A percentile compares a stretch with the other conserved stretches of the same genome.
Conservation (phyloP, 768 basidiomycete species). For the Tulasnella sp. region DNA sequence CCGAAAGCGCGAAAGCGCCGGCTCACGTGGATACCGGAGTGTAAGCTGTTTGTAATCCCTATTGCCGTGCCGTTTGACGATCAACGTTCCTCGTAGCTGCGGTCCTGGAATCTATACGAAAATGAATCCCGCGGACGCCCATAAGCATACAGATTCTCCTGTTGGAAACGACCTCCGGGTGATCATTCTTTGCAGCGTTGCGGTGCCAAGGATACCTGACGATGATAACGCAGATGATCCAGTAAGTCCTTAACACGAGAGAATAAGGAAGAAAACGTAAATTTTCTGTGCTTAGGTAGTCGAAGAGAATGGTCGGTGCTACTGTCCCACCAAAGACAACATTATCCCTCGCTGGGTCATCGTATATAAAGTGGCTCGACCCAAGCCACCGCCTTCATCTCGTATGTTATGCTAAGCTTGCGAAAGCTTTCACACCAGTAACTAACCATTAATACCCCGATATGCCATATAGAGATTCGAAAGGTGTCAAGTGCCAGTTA, state of each 20-base stretch:
- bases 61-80: neutral
- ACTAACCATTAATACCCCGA: neutral
- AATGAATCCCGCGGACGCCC: neutral
- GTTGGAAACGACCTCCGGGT: neutral
- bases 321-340: neutral
- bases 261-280: neutral
- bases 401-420: neutral
- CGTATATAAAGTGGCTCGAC: neutral
- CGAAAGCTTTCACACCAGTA: neutral
- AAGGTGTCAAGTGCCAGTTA: neutral
- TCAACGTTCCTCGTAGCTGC: neutral
- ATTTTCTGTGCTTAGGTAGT: neutral
- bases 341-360: conserved; percentile 1
- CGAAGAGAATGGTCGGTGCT: neutral
- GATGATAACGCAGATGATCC: neutral
- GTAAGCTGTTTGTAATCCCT: neutral
- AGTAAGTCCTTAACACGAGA: neutral
- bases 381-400: neutral
- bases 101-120: conserved; percentile 2
- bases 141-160: neutral
- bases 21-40: neutral
- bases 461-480: neutral
- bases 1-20: neutral
- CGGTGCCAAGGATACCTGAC: neutral
- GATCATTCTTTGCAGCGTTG: neutral